Conservation (phyloP, 768 basidiomycete species). For the Suillus lakei region DNA sequence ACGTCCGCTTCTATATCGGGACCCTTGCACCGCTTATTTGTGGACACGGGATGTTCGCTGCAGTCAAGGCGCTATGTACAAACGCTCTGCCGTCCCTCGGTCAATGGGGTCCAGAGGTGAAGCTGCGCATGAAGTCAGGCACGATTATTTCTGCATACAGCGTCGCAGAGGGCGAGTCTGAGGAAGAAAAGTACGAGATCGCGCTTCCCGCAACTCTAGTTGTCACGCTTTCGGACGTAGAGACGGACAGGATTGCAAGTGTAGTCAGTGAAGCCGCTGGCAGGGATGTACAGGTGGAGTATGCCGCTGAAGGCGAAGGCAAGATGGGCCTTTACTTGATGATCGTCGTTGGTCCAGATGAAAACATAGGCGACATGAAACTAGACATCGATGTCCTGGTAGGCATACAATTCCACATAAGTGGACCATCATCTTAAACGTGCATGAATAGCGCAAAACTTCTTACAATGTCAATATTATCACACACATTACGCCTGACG, state of each 20-base stretch:
- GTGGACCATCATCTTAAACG: conserved; percentile 23
- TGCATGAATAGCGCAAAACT: background rate
- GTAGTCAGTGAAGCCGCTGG: conserved; percentile 45
- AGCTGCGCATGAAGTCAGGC: conserved; percentile 34
- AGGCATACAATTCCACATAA: conserved; percentile 7
- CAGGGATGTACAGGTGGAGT: conserved; percentile 37
- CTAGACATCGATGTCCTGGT: conserved; percentile 42
- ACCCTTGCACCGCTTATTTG: conserved; percentile 41
- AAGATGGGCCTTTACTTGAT: conserved; percentile 42
- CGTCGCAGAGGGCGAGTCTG: background rate
- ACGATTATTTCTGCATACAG: conserved; percentile 28
- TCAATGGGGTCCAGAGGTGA: conserved; percentile 28
- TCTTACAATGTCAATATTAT: conserved; percentile 38
- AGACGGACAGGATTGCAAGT: conserved; percentile 34
- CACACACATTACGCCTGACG: conserved; percentile 40
- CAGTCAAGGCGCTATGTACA: conserved; percentile 42
- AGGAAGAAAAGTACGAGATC: conserved; percentile 38
- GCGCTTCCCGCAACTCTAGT: conserved; percentile 36
- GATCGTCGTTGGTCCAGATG: conserved; percentile 45
- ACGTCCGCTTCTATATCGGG: conserved; percentile 46
- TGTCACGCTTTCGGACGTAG: conserved; percentile 31
- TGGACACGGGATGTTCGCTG: conserved; percentile 51
- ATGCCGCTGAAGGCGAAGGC: conserved; percentile 40
- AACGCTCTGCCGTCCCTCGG: conserved; percentile 24
- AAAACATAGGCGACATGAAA: conserved; percentile 38